These are phyloP conservation scores for Backusella tuberculispora DNA, from an alignment of 192 early-diverging fungal species.

Conservation along the genomic window DNA sequence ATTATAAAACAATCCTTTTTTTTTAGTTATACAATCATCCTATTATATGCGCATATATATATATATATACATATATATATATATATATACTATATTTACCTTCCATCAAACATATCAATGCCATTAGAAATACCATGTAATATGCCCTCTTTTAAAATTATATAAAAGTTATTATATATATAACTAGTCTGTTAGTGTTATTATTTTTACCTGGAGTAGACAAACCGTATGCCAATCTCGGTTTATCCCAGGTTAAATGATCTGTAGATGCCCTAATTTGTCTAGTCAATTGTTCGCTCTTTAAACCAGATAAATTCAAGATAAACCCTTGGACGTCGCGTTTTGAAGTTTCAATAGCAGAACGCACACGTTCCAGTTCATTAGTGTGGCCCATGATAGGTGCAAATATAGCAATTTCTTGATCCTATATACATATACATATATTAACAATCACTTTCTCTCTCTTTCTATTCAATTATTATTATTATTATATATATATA, in stretches of 20 bases:
- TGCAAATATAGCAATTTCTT: conserved; percentile 51
- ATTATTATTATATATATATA: no score
- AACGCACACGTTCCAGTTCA: conserved; percentile 51
- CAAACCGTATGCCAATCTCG: conserved; percentile 57
- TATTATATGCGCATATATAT: no score
- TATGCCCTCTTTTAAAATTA: conserved; percentile 46
- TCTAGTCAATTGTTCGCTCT: conserved; percentile 38
- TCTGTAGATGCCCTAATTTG: conserved; percentile 51
- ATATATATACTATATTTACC: conserved; percentile 16
- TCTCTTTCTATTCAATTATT: neutral
- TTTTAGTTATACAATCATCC: neutral
- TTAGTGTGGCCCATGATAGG: conserved; percentile 48
- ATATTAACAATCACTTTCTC: neutral
- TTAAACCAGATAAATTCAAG: conserved; percentile 46
- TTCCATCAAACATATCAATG: conserved; percentile 72
- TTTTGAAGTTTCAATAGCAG: conserved; percentile 49
- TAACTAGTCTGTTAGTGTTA: neutral
- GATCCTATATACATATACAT: conserved; percentile 10
- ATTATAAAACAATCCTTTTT: neutral
- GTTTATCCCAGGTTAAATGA: conserved; percentile 56
- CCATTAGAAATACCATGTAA: conserved; percentile 54
- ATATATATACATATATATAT: no score
- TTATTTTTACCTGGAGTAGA: conserved; percentile 50
- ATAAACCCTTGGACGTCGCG: conserved; percentile 55
- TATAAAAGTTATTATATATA: neutral